Evolutionary conservation across 2,329 filamentous ascomycete genomes (phyloP).

Genomic region (Aureobasidium sp.): DNA sequence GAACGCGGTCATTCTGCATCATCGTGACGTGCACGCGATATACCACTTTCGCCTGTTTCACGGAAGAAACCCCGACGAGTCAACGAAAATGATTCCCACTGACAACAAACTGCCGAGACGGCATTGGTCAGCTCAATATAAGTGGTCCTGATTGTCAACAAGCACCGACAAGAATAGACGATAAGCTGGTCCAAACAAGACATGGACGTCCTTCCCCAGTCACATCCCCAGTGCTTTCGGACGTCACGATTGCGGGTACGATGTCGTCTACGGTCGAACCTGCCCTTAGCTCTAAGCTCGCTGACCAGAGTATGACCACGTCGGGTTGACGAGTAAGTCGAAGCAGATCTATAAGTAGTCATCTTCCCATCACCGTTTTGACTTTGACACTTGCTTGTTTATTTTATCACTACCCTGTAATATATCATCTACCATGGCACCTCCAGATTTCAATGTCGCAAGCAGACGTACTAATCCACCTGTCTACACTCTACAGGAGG

Average conservation of each 20-base stretch:
- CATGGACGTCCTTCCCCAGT: background rate
- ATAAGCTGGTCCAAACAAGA: background rate
- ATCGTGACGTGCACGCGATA: background rate
- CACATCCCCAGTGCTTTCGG: background rate
- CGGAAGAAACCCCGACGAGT: background rate
- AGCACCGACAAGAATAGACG: background rate
- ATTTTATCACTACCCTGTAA: no score
- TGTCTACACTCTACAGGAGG: constrained; percentile 5
- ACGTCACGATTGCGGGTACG: constrained; percentile 5
- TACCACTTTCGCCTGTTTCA: background rate
- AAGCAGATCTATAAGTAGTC: background rate
- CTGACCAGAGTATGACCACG: background rate
- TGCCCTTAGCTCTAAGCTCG: background rate
- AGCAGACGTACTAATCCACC: background rate
- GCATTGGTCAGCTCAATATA: constrained; percentile 7
- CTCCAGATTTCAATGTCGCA: background rate
- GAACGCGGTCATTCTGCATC: background rate
- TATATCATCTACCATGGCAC: background rate
- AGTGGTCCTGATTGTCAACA: background rate
- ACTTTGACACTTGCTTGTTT: no score
- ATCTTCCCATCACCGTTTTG: background rate
- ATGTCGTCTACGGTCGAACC: background rate
- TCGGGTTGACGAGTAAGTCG: background rate
- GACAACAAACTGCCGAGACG: background rate
- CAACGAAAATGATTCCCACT: no score